A percentile compares a stretch with the other conserved stretches of the same genome.
phyloP scores from a whole-genome alignment of 2,329 filamentous ascomycete genomes.

The Teratosphaeria nubilosa region DNA sequence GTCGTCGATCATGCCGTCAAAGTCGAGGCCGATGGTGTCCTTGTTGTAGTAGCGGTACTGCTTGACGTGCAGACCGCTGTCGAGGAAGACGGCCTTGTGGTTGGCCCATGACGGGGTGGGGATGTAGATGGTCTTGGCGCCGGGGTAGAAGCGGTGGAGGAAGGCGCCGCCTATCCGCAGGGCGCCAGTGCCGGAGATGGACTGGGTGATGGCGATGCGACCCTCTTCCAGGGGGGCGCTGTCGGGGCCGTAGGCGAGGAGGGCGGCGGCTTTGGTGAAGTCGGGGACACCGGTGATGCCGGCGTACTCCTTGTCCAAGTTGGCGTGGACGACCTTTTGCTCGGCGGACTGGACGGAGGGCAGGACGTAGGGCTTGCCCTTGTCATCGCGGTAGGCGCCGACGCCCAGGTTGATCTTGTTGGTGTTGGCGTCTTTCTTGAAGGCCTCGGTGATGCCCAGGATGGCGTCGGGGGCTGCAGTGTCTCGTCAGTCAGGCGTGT shows the following conservation, averaged over 20 bases:
- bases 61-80: slow-evolving; percentile 81
- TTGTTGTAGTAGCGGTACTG: slow-evolving; percentile 99
- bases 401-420: slow-evolving; percentile 98
- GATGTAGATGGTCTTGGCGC: slow-evolving; percentile 92
- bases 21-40: slow-evolving; percentile 95
- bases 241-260: slow-evolving; percentile 79
- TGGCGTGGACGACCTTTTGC: slow-evolving; percentile 66
- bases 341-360: slow-evolving; percentile 86
- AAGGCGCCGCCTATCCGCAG: slow-evolving; percentile 91
- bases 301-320: slow-evolving; percentile 93
- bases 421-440: slow-evolving; percentile 87
- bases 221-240: slow-evolving; percentile 62
- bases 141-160: slow-evolving; percentile 81
- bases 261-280: slow-evolving; percentile 85
- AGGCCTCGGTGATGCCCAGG: slow-evolving; percentile 87
- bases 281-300: slow-evolving; percentile 92
- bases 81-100: slow-evolving; percentile 92
- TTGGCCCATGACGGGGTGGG: slow-evolving; percentile 96
- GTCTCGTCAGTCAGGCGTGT: slow-evolving; percentile 30
- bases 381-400: slow-evolving; percentile 94
- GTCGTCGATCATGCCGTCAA: slow-evolving; percentile 83
- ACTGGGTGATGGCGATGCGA: slow-evolving; percentile 86
- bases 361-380: slow-evolving; percentile 95
- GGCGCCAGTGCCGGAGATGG: slow-evolving; percentile 95
- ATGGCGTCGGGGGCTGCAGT: slow-evolving; percentile 86